Percentiles rank a stretch among this genome's conserved stretches.
phyloP scores from a whole-genome alignment of 352 stramenopile species.

The Globisporangium spiculum region DNA sequence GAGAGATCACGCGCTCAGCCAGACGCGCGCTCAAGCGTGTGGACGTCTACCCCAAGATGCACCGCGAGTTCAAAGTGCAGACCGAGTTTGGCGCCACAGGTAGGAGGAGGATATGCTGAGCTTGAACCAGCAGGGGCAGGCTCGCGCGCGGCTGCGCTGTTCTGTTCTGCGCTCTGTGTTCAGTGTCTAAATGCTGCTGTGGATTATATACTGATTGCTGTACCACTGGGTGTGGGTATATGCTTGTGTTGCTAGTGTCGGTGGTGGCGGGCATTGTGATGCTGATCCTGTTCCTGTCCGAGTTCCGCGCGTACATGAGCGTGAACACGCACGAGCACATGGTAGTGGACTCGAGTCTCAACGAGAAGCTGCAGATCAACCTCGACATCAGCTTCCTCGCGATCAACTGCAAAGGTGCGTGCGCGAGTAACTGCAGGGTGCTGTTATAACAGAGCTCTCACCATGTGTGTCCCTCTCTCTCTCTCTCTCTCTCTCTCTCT shows the following conservation, averaged over 20 bases:
- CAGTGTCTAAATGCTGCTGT: neutral
- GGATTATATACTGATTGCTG: neutral
- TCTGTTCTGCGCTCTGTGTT: neutral
- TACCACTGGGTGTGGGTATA: neutral
- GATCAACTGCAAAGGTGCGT: constrained; percentile 88
- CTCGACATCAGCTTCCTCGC: constrained; percentile 98
- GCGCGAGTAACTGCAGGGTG: neutral
- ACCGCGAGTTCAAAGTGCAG: constrained; percentile 94
- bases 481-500: neutral
- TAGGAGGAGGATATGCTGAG: constrained; percentile 9
- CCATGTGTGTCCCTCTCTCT: neutral
- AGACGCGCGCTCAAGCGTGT: constrained; percentile 74
- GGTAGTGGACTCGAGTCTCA: constrained; percentile 93
- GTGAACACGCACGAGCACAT: constrained; percentile 91
- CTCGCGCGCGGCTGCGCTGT: neutral
- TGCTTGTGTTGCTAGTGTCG: constrained; percentile 48
- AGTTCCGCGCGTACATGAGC: constrained; percentile 82
- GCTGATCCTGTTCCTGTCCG: constrained; percentile 89
- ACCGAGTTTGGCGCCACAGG: constrained; percentile 89
- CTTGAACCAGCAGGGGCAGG: no score
- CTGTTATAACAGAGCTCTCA: neutral
- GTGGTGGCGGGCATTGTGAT: constrained; percentile 86
- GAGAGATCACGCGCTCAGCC: constrained; percentile 38
- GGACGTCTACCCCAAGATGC: constrained; percentile 95
- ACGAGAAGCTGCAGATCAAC: constrained; percentile 95